Evolutionary conservation across 108 stramenopile species (phyloP), one percentile per base, ranked within the genome.

Genomic region (Skeletonema costatum): DNA sequence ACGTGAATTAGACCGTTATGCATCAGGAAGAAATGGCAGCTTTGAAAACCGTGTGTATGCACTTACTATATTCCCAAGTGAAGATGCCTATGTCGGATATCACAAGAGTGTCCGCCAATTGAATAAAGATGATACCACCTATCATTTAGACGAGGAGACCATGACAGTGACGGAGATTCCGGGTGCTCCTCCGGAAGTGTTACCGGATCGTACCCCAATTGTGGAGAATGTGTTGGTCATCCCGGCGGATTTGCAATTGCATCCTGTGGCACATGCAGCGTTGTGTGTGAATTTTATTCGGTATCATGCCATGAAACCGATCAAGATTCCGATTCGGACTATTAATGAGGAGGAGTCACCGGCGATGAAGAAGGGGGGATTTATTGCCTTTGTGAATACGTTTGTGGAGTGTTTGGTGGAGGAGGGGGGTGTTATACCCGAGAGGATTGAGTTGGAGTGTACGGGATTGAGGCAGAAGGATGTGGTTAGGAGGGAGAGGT

Each of bases 281-380:
- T 91, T 80, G 68, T 93, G 92, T 60, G 84, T 83, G 67, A 96
- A 96, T 64, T 96, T 81, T 66, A 53, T 87, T 2, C 81, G 95
- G 13, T 96, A 96, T 60, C 85, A 88, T 44, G 81, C 95, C 32
- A 85, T 78, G 11, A 83, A 90, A 75, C 90, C 91, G 10, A 83
- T 96, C 50, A 78, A 81, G 32, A 77, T 96, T 64, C 95, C 95
- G 11, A 64, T 96, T 32, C 56, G 56, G 0, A 75, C 82, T 35
- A 71, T 90, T 53, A 96, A 95, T 68, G 75, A 87, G 53, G 94
- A 95, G 78, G 90, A 92, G 70, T 83, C 81, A 61, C 90, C 87
- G 29, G 92, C 92, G 6, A 78, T 96, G 86, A 96, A 93, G 73
- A 78, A 89, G 10, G 91, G 90, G 29, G 92, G 92, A 19, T 96